These are phyloP conservation scores for Hortiboletus rubellus DNA, from an alignment of 1,284 basidiomycete genomes.

Conservation along the genomic window DNA sequence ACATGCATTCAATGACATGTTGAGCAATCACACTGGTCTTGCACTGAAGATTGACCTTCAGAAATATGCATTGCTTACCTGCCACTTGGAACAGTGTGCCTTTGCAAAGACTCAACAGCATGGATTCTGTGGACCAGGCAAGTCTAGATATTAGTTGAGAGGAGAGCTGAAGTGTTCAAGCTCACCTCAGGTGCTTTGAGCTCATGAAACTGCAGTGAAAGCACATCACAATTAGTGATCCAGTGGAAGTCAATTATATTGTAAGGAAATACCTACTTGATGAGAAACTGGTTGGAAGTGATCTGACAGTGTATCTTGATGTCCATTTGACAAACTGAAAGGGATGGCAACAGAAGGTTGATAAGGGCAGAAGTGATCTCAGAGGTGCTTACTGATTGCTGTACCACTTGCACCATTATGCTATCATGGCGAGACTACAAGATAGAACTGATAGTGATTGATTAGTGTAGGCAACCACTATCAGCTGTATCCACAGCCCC, in stretches of 20 bases:
- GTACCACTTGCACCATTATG: too few species aligned
- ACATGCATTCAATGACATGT: background rate
- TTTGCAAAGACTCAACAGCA: background rate
- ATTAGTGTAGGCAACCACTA: background rate
- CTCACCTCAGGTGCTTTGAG: background rate
- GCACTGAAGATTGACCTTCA: background rate
- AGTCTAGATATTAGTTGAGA: background rate
- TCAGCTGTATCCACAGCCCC: background rate
- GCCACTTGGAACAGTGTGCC: background rate
- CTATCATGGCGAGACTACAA: too few species aligned
- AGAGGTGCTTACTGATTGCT: background rate
- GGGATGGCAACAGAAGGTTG: background rate
- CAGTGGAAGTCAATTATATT: background rate
- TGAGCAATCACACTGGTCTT: background rate
- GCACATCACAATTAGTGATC: background rate
- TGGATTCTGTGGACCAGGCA: slow-evolving; percentile 1
- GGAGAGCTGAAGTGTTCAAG: too few species aligned
- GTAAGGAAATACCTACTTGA: background rate
- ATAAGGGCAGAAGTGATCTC: background rate
- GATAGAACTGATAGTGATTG: too few species aligned
- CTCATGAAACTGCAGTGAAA: background rate
- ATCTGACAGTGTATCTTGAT: background rate
- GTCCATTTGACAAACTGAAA: background rate
- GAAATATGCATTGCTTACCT: background rate
- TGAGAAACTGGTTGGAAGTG: background rate